Percentiles rank a stretch among this genome's conserved stretches.
Conservation (phyloP, 1,284 basidiomycete genomes). For the Irpex lacteus region DNA sequence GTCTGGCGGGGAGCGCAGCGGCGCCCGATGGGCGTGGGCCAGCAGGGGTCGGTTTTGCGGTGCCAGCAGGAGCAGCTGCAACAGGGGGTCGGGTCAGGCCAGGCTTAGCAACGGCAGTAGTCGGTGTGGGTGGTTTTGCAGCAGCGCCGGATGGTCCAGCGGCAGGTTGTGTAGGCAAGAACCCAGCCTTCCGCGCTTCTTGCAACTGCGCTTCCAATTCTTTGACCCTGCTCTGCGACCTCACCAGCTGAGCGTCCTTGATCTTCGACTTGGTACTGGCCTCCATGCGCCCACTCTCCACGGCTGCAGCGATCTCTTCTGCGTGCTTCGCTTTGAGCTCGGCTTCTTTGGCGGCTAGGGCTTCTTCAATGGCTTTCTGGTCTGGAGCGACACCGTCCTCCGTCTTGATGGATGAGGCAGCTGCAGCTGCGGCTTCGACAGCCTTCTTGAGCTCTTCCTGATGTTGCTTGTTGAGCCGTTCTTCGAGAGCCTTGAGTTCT, state of each 20-base stretch:
- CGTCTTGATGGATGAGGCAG: conserved; percentile 23
- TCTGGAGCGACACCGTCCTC: conserved; percentile 28
- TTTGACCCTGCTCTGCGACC: conserved; percentile 57
- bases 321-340: conserved; percentile 43
- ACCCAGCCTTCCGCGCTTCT: conserved; percentile 50
- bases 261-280: conserved; percentile 56
- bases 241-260: conserved; percentile 65
- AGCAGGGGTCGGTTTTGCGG: conserved; percentile 8
- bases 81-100: neutral
- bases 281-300: conserved; percentile 67
- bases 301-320: conserved; percentile 57
- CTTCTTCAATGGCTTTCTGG: conserved; percentile 46
- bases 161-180: conserved; percentile 20
- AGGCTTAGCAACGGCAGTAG: conserved; percentile 12
- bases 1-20: conserved; percentile 14
- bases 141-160: conserved; percentile 11
- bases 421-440: conserved; percentile 37
- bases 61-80: conserved; percentile 18
- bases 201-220: conserved; percentile 62
- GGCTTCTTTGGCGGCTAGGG: conserved; percentile 48
- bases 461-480: conserved; percentile 50
- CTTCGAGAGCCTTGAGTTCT: conserved; percentile 54
- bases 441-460: conserved; percentile 53
- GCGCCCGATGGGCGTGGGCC: conserved; percentile 3
- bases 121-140: conserved; percentile 5